Percentiles rank a stretch among this genome's conserved stretches.
phyloP scores from a whole-genome alignment of 768 basidiomycete genomes.

The Phylloporus scabripes region DNA sequence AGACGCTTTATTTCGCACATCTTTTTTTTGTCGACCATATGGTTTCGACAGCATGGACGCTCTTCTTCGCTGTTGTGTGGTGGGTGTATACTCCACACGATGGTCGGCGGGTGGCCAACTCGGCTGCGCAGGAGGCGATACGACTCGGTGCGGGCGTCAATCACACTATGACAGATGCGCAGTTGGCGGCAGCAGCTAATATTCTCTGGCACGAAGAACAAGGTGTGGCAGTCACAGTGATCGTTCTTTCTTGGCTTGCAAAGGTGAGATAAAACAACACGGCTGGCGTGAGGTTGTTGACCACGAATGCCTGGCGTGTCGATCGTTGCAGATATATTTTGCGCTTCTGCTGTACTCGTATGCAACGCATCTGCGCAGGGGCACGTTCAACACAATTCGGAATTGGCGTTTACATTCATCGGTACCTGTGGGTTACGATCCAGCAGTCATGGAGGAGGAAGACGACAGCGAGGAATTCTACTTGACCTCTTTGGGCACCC shows the following conservation, averaged over 20 bases:
- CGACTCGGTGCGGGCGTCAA: conserved; percentile 53
- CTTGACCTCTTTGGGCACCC: conserved; percentile 53
- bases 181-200: conserved; percentile 69
- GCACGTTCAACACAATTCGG: conserved; percentile 79
- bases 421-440: conserved; percentile 20
- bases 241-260: conserved; percentile 77
- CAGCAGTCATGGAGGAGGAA: conserved; percentile 46
- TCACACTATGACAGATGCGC: conserved; percentile 53
- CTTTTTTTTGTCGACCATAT: conserved; percentile 90
- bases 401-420: conserved; percentile 27
- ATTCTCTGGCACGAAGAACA: conserved; percentile 89
- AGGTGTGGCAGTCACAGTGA: conserved; percentile 67
- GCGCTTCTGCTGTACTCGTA: conserved; percentile 88
- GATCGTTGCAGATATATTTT: conserved; percentile 72
- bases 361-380: conserved; percentile 85
- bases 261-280: conserved; percentile 53
- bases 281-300: background rate
- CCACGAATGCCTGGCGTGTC: background rate
- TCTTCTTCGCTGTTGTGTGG: conserved; percentile 86
- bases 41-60: conserved; percentile 86
- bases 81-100: conserved; percentile 92
- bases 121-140: conserved; percentile 82
- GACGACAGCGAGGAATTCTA: conserved; percentile 67
- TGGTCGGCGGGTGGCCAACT: conserved; percentile 74
- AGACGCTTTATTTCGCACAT: conserved; percentile 86